Evolutionary conservation across 768 basidiomycete genomes (phyloP).

Genomic region (Auricularia sp.): DNA sequence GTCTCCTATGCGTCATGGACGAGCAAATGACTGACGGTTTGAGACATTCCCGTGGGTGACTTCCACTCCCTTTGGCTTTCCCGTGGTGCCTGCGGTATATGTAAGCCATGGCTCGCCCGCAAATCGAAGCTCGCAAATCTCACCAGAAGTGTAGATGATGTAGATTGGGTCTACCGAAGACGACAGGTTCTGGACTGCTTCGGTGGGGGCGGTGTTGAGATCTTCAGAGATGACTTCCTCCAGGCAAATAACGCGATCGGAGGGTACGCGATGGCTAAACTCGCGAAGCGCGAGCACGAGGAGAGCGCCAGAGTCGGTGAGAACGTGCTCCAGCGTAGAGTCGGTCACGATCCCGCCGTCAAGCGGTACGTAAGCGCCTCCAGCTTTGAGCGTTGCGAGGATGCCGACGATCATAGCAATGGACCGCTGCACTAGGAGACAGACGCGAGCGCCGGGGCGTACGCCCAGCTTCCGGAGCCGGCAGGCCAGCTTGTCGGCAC

Average conservation of each 20-base stretch:
- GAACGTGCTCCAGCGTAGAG: slow-evolving; percentile 39
- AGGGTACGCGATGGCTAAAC: slow-evolving; percentile 28
- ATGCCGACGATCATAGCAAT: slow-evolving; percentile 44
- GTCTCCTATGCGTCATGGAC: neutral
- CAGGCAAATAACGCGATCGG: slow-evolving; percentile 14
- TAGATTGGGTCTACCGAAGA: slow-evolving; percentile 27
- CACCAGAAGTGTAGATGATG: slow-evolving; percentile 54
- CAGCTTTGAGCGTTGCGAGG: slow-evolving; percentile 45
- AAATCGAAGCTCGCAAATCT: slow-evolving; percentile 7
- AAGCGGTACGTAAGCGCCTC: slow-evolving; percentile 48
- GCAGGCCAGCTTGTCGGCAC: slow-evolving; percentile 35
- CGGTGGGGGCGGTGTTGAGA: neutral
- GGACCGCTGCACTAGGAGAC: slow-evolving; percentile 44
- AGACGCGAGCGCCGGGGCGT: slow-evolving; percentile 39
- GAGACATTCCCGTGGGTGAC: slow-evolving; percentile 51
- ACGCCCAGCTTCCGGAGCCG: slow-evolving; percentile 35
- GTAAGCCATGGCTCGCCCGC: neutral
- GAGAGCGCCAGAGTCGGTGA: slow-evolving; percentile 34
- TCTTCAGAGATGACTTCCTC: slow-evolving; percentile 12
- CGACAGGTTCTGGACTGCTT: slow-evolving; percentile 23
- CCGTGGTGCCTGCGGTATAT: slow-evolving; percentile 35
- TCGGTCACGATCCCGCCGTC: slow-evolving; percentile 51
- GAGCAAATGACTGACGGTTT: slow-evolving; percentile 32
- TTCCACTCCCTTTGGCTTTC: slow-evolving; percentile 49
- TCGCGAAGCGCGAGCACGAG: slow-evolving; percentile 35